These are phyloP conservation scores for Yarrowia divulgata DNA, from an alignment of 805 yeast genomes.

Conservation along the genomic window DNA sequence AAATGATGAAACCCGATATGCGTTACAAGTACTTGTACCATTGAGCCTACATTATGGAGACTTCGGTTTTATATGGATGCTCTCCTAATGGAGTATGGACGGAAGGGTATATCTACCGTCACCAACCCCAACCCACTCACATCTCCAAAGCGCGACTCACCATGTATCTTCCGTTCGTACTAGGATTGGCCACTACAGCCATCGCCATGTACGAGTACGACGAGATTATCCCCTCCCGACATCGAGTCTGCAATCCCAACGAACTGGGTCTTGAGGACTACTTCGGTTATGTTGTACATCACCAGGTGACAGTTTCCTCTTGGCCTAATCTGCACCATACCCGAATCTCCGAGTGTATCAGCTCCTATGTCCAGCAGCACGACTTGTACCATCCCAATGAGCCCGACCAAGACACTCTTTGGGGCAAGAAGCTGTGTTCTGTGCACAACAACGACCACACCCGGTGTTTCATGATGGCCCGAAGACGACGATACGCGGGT, in stretches of 20 bases:
- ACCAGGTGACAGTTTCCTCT: conserved; percentile 39
- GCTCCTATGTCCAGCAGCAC: conserved; percentile 33
- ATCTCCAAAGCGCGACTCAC: background rate
- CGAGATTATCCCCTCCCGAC: conserved; percentile 27
- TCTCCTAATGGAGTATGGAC: background rate
- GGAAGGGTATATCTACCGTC: background rate
- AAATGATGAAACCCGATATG: background rate
- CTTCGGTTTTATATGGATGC: background rate
- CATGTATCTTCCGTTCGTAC: background rate
- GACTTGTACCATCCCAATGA: conserved; percentile 43
- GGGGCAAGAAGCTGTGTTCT: conserved; percentile 44
- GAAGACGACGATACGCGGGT: conserved; percentile 40
- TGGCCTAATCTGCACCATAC: conserved; percentile 38
- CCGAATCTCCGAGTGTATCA: conserved; percentile 42
- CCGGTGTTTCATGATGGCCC: conserved; percentile 44
- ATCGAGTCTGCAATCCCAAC: conserved; percentile 42
- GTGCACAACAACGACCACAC: conserved; percentile 24
- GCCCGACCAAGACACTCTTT: conserved; percentile 40
- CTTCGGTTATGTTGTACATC: conserved; percentile 44
- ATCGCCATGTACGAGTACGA: conserved; percentile 5
- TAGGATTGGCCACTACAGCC: conserved; percentile 7
- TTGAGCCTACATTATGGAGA: background rate
- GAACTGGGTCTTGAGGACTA: conserved; percentile 41
- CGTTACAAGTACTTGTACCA: no score
- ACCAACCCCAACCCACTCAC: background rate